Conservation (phyloP, 2,329 filamentous ascomycete genomes). For the Piedraia hortae region DNA sequence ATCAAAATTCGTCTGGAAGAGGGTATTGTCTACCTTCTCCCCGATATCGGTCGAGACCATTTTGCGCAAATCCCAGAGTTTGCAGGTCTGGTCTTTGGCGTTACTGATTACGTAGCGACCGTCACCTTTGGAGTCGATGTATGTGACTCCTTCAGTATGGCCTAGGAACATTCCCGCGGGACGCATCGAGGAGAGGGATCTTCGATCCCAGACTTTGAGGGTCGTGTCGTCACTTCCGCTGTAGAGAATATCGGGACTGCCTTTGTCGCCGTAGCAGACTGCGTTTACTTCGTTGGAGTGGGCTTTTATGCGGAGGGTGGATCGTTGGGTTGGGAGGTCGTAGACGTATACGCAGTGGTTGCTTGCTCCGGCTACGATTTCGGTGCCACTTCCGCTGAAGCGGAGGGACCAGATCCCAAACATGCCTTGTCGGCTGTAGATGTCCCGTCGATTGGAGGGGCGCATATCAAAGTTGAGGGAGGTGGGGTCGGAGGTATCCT, state of each 20-base stretch:
- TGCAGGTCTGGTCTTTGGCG: constrained; percentile 89
- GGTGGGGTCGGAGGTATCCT: constrained; percentile 52
- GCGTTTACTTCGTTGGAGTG: constrained; percentile 84
- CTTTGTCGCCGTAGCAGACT: constrained; percentile 76
- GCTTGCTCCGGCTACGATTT: constrained; percentile 73
- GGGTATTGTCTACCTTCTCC: constrained; percentile 11
- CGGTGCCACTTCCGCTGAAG: constrained; percentile 73
- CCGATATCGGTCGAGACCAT: constrained; percentile 50
- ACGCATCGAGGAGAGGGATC: constrained; percentile 34
- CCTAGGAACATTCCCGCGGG: constrained; percentile 37
- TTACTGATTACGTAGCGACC: constrained; percentile 78
- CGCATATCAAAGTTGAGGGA: constrained; percentile 40
- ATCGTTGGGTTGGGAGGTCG: constrained; percentile 57
- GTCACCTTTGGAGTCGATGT: constrained; percentile 60
- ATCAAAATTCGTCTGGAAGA: constrained; percentile 33
- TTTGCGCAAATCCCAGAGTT: constrained; percentile 83
- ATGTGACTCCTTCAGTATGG: constrained; percentile 36
- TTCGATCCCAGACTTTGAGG: constrained; percentile 84
- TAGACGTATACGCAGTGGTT: constrained; percentile 61
- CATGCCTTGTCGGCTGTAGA: constrained; percentile 7
- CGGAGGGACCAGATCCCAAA: constrained; percentile 52
- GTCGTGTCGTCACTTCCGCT: constrained; percentile 87
- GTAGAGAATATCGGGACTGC: constrained; percentile 78
- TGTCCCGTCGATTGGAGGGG: constrained; percentile 9
- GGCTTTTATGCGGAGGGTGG: constrained; percentile 47